A percentile compares a stretch with the other conserved stretches of the same genome.
These are phyloP conservation scores for Pistacia atlantica DNA, from an alignment of 345 rosid genomes.

Conservation along the genomic window DNA sequence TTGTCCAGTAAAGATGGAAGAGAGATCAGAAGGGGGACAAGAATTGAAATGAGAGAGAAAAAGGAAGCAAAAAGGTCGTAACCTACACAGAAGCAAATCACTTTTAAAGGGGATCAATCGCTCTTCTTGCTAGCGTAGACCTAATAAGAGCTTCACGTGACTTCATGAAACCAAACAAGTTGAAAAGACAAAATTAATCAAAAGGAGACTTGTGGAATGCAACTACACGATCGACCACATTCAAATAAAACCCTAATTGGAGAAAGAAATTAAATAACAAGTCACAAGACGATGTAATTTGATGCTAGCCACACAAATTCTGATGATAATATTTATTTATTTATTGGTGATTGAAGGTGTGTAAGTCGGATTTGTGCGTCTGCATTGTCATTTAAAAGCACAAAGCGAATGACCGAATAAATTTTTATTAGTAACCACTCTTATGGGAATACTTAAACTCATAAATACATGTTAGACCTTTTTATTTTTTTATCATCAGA, in stretches of 20 bases:
- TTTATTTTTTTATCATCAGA: too few relatives aligned
- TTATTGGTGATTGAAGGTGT: too few relatives aligned
- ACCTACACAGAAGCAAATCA: conserved; percentile 6
- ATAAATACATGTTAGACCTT: too few relatives aligned
- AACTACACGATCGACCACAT: conserved; percentile 24
- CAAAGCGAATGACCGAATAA: too few relatives aligned
- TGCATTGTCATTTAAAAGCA: too few relatives aligned
- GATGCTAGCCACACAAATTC: conserved; percentile 14
- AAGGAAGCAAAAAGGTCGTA: conserved; percentile 20
- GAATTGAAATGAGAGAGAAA: conserved; percentile 14
- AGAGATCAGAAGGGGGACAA: conserved; percentile 6
- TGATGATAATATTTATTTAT: not conserved
- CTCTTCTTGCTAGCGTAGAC: not conserved
- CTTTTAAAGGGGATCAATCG: conserved; percentile 5
- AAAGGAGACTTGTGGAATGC: conserved; percentile 22
- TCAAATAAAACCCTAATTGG: conserved; percentile 10
- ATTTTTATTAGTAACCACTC: too few relatives aligned
- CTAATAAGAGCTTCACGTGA: conserved; percentile 45
- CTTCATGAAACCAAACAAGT: conserved; percentile 17
- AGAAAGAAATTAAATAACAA: not conserved
- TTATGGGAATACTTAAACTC: too few relatives aligned
- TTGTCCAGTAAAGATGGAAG: conserved; percentile 25
- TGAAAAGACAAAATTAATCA: conserved; percentile 23
- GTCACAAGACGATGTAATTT: not conserved
- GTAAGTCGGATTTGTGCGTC: too few relatives aligned